Percentiles rank a stretch among this genome's conserved stretches.
phyloP scores from a whole-genome alignment of 208 protist genomes.

The Porcisia hertigi region DNA sequence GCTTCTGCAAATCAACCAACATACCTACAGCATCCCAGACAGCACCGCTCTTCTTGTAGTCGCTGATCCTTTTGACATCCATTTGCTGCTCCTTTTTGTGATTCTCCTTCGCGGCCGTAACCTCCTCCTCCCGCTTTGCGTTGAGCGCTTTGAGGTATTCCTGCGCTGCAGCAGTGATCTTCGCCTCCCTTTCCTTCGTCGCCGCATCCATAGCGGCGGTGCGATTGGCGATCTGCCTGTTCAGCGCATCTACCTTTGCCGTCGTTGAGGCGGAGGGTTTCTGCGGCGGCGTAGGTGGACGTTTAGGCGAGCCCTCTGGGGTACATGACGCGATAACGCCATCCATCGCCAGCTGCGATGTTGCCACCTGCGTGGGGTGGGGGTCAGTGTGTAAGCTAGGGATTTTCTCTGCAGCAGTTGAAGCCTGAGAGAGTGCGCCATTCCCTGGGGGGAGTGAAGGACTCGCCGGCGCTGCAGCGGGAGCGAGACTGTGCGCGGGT shows the following conservation, averaged over 20 bases:
- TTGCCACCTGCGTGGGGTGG: slow-evolving; percentile 11
- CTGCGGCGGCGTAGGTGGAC: slow-evolving; percentile 18
- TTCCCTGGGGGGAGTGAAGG: slow-evolving; percentile 3
- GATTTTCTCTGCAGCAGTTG: background rate
- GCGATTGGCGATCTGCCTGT: slow-evolving; percentile 62
- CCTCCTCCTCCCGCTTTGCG: slow-evolving; percentile 56
- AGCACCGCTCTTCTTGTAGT: slow-evolving; percentile 59
- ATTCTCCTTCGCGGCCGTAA: slow-evolving; percentile 46
- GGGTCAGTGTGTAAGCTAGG: slow-evolving; percentile 17
- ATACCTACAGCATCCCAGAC: slow-evolving; percentile 77
- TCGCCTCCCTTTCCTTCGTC: slow-evolving; percentile 63
- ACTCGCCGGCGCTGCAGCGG: background rate
- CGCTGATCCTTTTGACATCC: slow-evolving; percentile 43
- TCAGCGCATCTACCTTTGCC: slow-evolving; percentile 48
- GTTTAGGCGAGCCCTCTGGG: slow-evolving; percentile 10
- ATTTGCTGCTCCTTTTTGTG: slow-evolving; percentile 66
- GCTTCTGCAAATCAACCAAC: slow-evolving; percentile 74
- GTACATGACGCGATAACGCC: slow-evolving; percentile 29
- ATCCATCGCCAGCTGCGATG: background rate
- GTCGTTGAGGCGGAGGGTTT: slow-evolving; percentile 11
- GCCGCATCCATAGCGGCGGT: slow-evolving; percentile 59
- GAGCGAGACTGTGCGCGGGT: background rate
- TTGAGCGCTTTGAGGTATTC: slow-evolving; percentile 68
- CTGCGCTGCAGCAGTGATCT: slow-evolving; percentile 58
- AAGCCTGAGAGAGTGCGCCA: background rate